Conservation (phyloP, 805 yeast species). For the Ogataea neopini region DNA sequence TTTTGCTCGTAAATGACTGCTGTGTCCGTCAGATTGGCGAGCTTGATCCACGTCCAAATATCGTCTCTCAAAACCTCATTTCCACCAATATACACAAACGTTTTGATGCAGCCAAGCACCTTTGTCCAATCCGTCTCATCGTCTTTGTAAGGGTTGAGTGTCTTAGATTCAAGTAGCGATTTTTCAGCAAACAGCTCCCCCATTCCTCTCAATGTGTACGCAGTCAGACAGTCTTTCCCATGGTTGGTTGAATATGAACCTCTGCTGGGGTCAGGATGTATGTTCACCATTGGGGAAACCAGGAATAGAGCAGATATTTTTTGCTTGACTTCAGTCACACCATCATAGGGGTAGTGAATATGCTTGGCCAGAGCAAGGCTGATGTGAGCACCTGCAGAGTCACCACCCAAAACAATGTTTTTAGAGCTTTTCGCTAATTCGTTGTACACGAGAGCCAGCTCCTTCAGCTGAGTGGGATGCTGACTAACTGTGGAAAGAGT, state of each 20-base stretch:
- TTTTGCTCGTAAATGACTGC: slow-evolving; percentile 7
- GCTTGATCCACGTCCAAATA: slow-evolving; percentile 2
- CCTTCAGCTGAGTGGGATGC: slow-evolving; percentile 1
- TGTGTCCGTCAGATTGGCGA: background rate
- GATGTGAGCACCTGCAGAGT: slow-evolving; percentile 7
- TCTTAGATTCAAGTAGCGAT: slow-evolving; percentile 7
- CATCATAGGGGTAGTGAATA: background rate
- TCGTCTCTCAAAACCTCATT: slow-evolving; percentile 10
- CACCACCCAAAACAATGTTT: slow-evolving; percentile 6
- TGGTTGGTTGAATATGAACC: slow-evolving; percentile 8
- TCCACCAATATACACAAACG: slow-evolving; percentile 7
- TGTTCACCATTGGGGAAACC: slow-evolving; percentile 11
- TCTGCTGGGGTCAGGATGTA: slow-evolving; percentile 8
- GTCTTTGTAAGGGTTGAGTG: slow-evolving; percentile 10
- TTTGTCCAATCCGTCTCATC: slow-evolving; percentile 7
- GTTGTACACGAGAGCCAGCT: background rate
- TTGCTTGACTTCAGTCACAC: background rate
- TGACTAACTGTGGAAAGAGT: background rate
- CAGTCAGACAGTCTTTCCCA: slow-evolving; percentile 10
- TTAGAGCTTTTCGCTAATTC: slow-evolving; percentile 4
- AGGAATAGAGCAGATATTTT: slow-evolving; percentile 6
- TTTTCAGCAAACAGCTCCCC: slow-evolving; percentile 9
- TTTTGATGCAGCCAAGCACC: slow-evolving; percentile 1
- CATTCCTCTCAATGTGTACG: slow-evolving; percentile 2
- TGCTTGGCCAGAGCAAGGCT: background rate